Conservation (phyloP, 768 basidiomycete species). For the Pulveroboletus sp. region DNA sequence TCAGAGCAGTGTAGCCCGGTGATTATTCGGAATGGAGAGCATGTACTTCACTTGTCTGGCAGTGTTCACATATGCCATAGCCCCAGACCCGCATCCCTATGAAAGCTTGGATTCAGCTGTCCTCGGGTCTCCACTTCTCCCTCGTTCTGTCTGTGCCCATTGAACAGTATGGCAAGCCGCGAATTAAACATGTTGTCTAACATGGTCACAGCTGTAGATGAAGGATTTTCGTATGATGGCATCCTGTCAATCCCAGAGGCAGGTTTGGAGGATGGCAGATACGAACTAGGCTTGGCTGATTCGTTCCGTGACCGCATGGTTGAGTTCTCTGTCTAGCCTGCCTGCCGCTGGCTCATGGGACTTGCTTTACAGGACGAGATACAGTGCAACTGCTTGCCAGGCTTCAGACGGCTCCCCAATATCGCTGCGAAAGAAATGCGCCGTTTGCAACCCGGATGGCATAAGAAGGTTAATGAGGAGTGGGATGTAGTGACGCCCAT, state of each 20-base stretch:
- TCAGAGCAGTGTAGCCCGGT: background rate
- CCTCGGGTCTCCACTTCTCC: background rate
- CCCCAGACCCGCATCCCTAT: background rate
- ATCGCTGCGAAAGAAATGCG: background rate
- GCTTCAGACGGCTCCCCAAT: background rate
- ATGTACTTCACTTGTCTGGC: background rate
- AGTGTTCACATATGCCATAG: background rate
- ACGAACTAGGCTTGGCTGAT: conserved; percentile 1
- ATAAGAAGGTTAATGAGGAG: background rate
- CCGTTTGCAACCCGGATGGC: background rate
- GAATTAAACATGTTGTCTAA: background rate
- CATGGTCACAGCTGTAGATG: background rate
- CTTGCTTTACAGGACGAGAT: background rate
- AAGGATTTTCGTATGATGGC: conserved; percentile 8
- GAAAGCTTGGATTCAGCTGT: background rate
- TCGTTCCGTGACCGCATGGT: background rate
- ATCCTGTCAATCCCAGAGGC: conserved; percentile 7
- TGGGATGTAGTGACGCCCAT: background rate
- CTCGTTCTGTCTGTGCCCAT: background rate
- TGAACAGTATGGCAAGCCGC: background rate
- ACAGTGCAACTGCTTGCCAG: background rate
- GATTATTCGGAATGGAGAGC: background rate
- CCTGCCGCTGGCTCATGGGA: background rate
- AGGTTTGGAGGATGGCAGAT: conserved; percentile 6
- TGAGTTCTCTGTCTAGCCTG: background rate